These are phyloP conservation scores for Fusarium lyarnte DNA, from an alignment of 2,329 filamentous ascomycete species.

Conservation along the genomic window DNA sequence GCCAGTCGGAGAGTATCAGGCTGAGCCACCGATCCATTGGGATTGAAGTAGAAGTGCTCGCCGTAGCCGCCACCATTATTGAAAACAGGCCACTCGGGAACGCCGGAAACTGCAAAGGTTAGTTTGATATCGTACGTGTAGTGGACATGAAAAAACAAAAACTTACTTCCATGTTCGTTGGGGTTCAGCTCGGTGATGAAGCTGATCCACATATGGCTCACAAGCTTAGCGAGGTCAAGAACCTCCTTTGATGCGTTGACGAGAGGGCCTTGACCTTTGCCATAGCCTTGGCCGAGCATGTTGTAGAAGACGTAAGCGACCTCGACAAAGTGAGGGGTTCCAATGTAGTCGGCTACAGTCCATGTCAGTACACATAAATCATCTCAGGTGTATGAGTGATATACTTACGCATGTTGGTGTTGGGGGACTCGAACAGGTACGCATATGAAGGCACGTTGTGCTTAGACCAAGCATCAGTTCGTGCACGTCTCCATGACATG, in stretches of 20 bases:
- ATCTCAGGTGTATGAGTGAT: accelerated
- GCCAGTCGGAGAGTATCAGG: slow-evolving; percentile 36
- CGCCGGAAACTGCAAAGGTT: slow-evolving; percentile 6
- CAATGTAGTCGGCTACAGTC: slow-evolving; percentile 23
- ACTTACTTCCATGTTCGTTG: slow-evolving; percentile 46
- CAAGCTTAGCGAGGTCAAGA: slow-evolving; percentile 52
- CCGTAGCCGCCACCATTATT: slow-evolving; percentile 33
- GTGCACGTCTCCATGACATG: slow-evolving; percentile 63
- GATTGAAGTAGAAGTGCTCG: slow-evolving; percentile 36
- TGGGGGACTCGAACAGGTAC: slow-evolving; percentile 56
- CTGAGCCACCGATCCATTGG: slow-evolving; percentile 24
- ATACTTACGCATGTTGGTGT: slow-evolving; percentile 18
- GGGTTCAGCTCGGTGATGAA: slow-evolving; percentile 52
- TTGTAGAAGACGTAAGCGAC: slow-evolving; percentile 62
- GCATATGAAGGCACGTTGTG: slow-evolving; percentile 62
- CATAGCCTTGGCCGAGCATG: slow-evolving; percentile 51
- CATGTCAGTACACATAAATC: neutral
- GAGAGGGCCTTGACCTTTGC: slow-evolving; percentile 46
- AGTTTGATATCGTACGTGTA: neutral
- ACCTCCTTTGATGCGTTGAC: slow-evolving; percentile 51
- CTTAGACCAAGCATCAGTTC: slow-evolving; percentile 62
- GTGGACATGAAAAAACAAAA: accelerated
- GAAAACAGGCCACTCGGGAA: slow-evolving; percentile 31
- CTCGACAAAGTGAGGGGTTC: slow-evolving; percentile 45
- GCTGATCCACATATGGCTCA: slow-evolving; percentile 49